Base-by-base conservation (phyloP, 1,284 basidiomycete genomes). In the Pseudozyma sp. region DNA sequence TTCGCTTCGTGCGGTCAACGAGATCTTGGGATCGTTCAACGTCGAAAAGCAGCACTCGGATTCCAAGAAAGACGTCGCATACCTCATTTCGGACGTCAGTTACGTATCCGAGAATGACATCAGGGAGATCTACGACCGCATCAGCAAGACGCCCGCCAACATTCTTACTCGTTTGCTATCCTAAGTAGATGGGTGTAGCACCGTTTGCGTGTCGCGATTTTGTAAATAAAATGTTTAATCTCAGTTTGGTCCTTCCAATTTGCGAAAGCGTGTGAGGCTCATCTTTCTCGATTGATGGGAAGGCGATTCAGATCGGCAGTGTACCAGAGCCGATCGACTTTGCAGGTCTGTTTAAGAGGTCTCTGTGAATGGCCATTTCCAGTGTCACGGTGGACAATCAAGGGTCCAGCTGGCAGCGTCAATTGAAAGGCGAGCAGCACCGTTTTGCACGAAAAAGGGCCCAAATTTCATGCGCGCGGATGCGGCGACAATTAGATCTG, bases 41-140 rank as follows among this genome's bases (percentile, higher is more conserved):
- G 96, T 99, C 84, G 95, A 97, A 87, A 98, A 99, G 88, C 97
- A 99, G 87, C 97, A 92, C 87, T 95, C 96, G 18, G 95, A 98
- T 85, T 95, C 93, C 59, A 94, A 94, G 87, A 94, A 94, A 77
- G 95, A 96, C 76, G 88, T 96, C 59, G 96, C 95, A 19, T 97
- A 96, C 86, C 89, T 98, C 74, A 92, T 98, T 90, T 95, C 94
- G 18, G 96, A 99, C 86, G 96, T 99, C 79, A 91, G 92, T 38
- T 90, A 94, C 76, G 95, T 98, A 77, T 92, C 91, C 81, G 89
- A 91, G 73, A 88, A 88, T 65, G 94, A 97, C 59, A 88, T 97
- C 71, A 90, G 90, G 82, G 91, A 89, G 80, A 89, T 99, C 52
- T 92, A 91, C 87, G 91, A 92, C 76, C 88, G 90, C 51, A 96